Base-by-base conservation (phyloP, 2,329 filamentous ascomycete genomes). In the Sarocladium brachiariae region DNA sequence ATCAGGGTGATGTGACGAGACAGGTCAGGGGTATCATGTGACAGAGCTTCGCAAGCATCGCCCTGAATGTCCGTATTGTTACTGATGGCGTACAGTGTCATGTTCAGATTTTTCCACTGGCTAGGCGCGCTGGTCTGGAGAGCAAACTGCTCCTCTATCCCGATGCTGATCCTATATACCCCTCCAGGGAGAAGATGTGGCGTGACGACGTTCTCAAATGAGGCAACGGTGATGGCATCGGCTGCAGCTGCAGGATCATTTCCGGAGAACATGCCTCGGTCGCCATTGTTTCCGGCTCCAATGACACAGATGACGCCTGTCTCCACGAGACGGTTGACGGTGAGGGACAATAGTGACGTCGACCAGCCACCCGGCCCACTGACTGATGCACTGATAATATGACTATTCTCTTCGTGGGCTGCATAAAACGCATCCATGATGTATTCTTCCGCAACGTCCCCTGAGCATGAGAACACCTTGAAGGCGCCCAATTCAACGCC, bases 341-440 rank as follows among this genome's bases (percentile, higher is more conserved):
- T 66, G 1, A 68, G 65, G 6, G 70, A 65, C 66, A 67, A 73
- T 1, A 71, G 65, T 18, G 70, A 66, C 54, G 72, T 67, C 18
- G 54, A 49, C 54, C 58, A 64, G 11, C 56, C 54, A 18, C 35
- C 48, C 5, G 51, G 19, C 8, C 25, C 35, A 3, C 59, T 59
- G 27, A 63, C 33, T 10, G 58, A 61, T n/a, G 54, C 41, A 14
- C 55, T 59, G 30, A 65, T 61, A 41, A 64, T 59, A 21, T 63
- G 54, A 16, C 55, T 56, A 23, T 75, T 74, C 10, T 72, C 77
- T 54, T 80, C 72, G 54, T 73, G 77, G 0, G 80, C 80, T 57
- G 68, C 71, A 60, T 75, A 70, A 61, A 76, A 77, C 2, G 77
- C 77, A 11, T 70, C 67, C 35, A 80, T 73, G 50, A 83, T 57